Conservation (phyloP, 2,329 filamentous ascomycete genomes). For the Aspergillus tamarii region DNA sequence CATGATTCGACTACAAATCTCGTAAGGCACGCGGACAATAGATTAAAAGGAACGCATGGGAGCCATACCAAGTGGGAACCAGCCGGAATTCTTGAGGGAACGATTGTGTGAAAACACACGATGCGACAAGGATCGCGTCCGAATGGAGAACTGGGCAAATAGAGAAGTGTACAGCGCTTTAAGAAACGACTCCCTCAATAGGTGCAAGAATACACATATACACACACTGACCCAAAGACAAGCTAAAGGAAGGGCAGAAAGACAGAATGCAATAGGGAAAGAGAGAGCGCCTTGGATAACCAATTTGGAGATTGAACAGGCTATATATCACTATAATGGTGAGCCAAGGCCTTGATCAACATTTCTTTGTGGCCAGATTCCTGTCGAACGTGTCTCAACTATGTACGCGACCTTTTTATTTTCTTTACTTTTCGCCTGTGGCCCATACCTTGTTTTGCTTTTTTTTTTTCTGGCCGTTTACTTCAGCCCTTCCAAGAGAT, state of each 20-base stretch:
- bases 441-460: not conserved
- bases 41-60: slow-evolving; percentile 1
- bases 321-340: slow-evolving; percentile 7
- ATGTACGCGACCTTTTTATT: not conserved
- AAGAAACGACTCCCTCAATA: not conserved
- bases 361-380: slow-evolving; percentile 12
- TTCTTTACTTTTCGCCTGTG: not conserved
- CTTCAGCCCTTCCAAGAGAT: not conserved
- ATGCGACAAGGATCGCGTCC: not conserved
- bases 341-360: slow-evolving; percentile 14
- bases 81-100: too few species aligned
- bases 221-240: not conserved
- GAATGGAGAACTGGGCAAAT: not conserved
- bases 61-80: slow-evolving; percentile 2
- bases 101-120: not conserved
- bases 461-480: not conserved
- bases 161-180: not conserved
- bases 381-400: not conserved
- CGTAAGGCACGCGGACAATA: not conserved
- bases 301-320: not conserved
- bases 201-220: not conserved
- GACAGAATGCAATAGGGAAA: slow-evolving; percentile 10
- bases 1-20: slow-evolving; percentile 5
- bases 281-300: not conserved
- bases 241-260: slow-evolving; percentile 14